Evolutionary conservation across 73 alveolate genomes (phyloP), one percentile per base, ranked within the genome.

Genomic region (Paramecium primaurelia): DNA sequence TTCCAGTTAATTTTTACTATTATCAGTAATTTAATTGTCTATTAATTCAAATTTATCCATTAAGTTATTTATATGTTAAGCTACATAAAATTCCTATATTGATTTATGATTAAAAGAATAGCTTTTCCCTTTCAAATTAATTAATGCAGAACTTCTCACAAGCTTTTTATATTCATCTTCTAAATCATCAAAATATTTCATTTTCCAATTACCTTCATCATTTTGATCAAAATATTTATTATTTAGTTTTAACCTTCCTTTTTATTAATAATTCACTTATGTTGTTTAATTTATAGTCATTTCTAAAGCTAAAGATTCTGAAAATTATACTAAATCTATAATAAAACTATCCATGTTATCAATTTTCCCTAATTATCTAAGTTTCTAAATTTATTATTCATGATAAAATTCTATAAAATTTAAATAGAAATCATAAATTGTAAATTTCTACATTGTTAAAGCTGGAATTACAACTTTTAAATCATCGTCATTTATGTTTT

Each of bases 31-130:
- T n/a, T 49, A 2, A 49, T 49, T 14, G 11, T 49, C 28, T 12
- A 12, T 11, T 2, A 8, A 8, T 3, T 49, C n/a, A 2, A 12
- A 6, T 8, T 12, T 11, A 8, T 8, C 6, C 2, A 49, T 8
- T 9, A 49, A 12, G 1, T 49, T 18, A 12, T 8, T 8, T 1
- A 49, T 49, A 28, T 49, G n/a, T 71, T 71, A 4, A 6, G 86
- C 86, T 6, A 34, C 60, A 34, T 10, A 42, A 36, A 71, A 71
- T 71, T 71, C 86, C 30, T 71, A n/a, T 7, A 71, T 12, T 1
- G 86, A 71, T 71, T 71, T 71, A 16, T 71, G 86, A 71, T 18
- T 71, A 42, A 71, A 71, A 8, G 86, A 71, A 71, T 32, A 71
- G 5, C 6, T 34, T 3, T n/a, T 71, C 12, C 59, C 59, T 11